These are phyloP conservation scores for Arachis monticola DNA, from an alignment of 331 rosid species.

Conservation along the genomic window DNA sequence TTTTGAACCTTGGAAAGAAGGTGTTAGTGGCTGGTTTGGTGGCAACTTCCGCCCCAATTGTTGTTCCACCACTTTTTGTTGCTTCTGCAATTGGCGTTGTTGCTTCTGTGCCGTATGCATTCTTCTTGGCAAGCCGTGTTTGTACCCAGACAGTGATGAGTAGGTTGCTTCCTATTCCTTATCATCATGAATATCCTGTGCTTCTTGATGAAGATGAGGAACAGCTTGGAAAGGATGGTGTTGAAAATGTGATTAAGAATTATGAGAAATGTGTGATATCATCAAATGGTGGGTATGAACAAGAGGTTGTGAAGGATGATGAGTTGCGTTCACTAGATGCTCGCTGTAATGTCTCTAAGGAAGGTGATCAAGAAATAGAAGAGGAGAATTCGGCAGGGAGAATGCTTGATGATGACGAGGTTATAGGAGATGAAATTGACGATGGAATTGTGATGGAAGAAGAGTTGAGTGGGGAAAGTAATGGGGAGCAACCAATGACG, in stretches of 20 bases:
- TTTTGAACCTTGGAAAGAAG: conserved; percentile 57
- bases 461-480: conserved; percentile 4
- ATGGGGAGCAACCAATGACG: conserved; percentile 21
- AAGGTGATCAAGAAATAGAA: conserved; percentile 16
- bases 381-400: conserved; percentile 29
- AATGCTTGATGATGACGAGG: not conserved
- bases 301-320: conserved; percentile 16
- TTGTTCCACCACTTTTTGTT: conserved; percentile 71
- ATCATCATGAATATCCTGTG: not conserved
- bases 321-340: not conserved
- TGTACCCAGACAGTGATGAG: conserved; percentile 64
- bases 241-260: not conserved
- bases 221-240: conserved; percentile 30
- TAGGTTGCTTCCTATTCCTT: conserved; percentile 54
- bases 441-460: conserved; percentile 28
- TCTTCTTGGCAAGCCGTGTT: conserved; percentile 64
- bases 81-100: conserved; percentile 73
- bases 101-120: conserved; percentile 62
- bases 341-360: conserved; percentile 25
- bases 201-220: conserved; percentile 20
- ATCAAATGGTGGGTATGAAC: conserved; percentile 6
- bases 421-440: conserved; percentile 9
- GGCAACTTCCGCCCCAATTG: conserved; percentile 65
- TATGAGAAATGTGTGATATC: not conserved
- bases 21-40: conserved; percentile 57